Evolutionary conservation across 2,329 filamentous ascomycete species (phyloP).

Genomic region (Calonectria leucothoes): DNA sequence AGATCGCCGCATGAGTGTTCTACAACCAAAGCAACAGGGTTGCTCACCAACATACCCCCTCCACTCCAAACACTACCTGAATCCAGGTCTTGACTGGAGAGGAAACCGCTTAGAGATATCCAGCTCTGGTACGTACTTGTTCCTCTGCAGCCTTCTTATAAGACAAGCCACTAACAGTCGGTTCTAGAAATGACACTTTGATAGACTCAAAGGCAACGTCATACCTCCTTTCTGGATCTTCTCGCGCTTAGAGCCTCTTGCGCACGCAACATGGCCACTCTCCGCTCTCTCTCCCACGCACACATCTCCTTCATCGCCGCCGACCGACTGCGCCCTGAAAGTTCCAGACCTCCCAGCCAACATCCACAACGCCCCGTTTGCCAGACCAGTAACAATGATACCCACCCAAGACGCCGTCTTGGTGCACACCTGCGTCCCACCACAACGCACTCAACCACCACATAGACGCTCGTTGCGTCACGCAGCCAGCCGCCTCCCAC

Average conservation of each 20-base stretch:
- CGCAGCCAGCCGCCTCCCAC: not conserved
- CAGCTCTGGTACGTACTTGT: not conserved
- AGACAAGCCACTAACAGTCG: not conserved
- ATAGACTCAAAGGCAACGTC: slow-evolving; percentile 1
- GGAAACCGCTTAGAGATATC: not conserved
- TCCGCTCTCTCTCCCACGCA: not conserved
- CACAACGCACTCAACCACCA: not conserved
- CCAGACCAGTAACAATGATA: not conserved
- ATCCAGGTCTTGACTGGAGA: not conserved
- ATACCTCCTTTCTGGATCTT: not conserved
- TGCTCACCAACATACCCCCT: not conserved
- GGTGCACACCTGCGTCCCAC: not conserved
- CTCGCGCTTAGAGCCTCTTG: not conserved
- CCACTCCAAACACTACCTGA: not conserved
- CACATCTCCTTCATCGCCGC: not conserved
- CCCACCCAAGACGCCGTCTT: not conserved
- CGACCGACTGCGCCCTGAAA: not conserved
- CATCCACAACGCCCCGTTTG: not conserved
- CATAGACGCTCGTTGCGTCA: not conserved
- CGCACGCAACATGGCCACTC: not conserved
- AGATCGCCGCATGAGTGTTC: not conserved
- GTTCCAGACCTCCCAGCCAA: not conserved
- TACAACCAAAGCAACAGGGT: not conserved
- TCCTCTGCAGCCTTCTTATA: no score
- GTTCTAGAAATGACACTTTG: slow-evolving; percentile 1